Base-by-base conservation (phyloP, 495 filamentous ascomycete genomes). In the Annulohypoxylon nitens region DNA sequence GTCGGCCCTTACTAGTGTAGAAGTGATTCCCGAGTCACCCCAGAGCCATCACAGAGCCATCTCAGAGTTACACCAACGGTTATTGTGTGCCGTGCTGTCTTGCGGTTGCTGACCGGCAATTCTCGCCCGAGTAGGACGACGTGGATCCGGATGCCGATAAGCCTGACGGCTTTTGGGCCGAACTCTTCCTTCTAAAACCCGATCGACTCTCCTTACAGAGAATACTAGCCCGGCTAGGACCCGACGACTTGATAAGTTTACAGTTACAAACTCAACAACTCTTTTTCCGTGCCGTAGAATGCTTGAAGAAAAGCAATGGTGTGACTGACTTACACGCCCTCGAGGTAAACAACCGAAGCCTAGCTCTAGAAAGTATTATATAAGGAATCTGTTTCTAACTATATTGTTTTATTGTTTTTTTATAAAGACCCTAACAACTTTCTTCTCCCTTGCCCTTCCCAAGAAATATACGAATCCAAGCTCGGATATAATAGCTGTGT, bases 391-490 rank as follows among this genome's bases (percentile, higher is more conserved):
- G 14, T 25, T 59, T 69, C 60, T 75, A 53, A 78, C 33, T 5
- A 4, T 12, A 33, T 23, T 33, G n/a, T 18, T 18, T 47, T 2
- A n/a, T 18, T 9, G 5, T 30, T 30, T 30, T 6, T 6, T 30
- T 6, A 14, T n/a, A 39, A 79, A 98, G 94, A 98, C 95, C 74
- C 88, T 98, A 77, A 94, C 92, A 81, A 89, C 91, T 39, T 98
- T 98, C 79, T 86, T 99, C 82, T 88, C 90, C 39, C 87, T 87
- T 18, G 85, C 97, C 16, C 84, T 98, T 76, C 86, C 86, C 54
- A 99, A 98, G 81, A 93, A 91, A 77, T 98, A 98, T 80, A 97
- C 93, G 39, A 98, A 98, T 74, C 92, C 95, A 18, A 97, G 94
- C 79, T 95, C 95, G 45, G 96, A 99, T 80, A 93, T 97, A 74